Percentiles rank a stretch among this genome's conserved stretches.
phyloP scores from a whole-genome alignment of 768 basidiomycete genomes.

The Pisolithus marmoratus region DNA sequence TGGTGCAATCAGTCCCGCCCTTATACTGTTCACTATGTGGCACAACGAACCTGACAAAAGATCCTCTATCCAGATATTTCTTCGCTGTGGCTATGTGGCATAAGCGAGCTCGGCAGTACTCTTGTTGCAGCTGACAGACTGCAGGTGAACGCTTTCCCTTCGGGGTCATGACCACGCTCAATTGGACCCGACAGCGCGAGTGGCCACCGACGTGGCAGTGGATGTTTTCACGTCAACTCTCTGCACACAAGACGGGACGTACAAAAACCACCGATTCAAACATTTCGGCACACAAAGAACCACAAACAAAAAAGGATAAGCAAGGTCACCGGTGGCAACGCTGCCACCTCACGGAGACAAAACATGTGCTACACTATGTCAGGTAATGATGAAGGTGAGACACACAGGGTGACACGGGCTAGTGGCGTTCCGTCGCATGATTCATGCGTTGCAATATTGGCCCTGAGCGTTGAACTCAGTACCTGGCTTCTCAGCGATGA shows the following conservation, averaged over 20 bases:
- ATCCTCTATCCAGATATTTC: not conserved
- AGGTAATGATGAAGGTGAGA: no score
- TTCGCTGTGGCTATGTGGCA: slow-evolving; percentile 29
- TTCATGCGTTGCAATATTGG: no score
- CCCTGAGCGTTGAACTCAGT: no score
- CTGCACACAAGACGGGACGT: slow-evolving; percentile 24
- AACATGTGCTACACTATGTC: no score
- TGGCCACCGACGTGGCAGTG: slow-evolving; percentile 23
- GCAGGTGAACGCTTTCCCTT: not conserved
- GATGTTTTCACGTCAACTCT: slow-evolving; percentile 28
- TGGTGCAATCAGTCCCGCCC: not conserved
- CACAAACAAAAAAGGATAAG: no score
- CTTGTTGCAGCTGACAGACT: slow-evolving; percentile 23
- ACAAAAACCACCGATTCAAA: no score
- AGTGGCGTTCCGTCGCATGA: no score
- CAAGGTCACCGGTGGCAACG: no score
- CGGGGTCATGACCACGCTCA: slow-evolving; percentile 14
- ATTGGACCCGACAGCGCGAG: slow-evolving; percentile 3
- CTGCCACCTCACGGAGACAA: no score
- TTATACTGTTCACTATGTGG: not conserved
- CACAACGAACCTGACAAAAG: not conserved
- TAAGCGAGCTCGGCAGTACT: slow-evolving; percentile 29
- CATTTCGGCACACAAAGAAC: no score
- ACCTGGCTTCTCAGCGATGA: no score
- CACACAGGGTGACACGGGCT: no score